A percentile compares a stretch with the other conserved stretches of the same genome.
Conservation (phyloP, 129 eudicot species). For the Pittosporum tobira region DNA sequence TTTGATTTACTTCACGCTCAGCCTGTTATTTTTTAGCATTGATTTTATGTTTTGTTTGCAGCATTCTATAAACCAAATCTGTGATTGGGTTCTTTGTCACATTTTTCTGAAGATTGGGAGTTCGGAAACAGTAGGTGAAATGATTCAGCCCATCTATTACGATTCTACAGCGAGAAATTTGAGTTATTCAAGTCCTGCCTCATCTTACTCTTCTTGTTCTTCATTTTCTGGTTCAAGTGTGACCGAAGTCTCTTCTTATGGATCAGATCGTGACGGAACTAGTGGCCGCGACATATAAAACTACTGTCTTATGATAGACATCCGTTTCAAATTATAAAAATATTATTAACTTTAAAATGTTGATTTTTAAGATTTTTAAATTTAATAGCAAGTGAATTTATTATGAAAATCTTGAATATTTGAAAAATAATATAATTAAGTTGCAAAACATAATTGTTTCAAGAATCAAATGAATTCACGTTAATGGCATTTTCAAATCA, state of each 20-base stretch:
- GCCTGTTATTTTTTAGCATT: neutral
- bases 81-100: conserved; percentile 73
- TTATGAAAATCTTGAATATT: too few species aligned
- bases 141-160: neutral
- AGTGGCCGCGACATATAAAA: neutral
- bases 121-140: conserved; percentile 17
- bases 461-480: too few species aligned
- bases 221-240: conserved; percentile 35
- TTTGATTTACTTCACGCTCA: neutral
- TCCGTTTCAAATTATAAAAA: too few species aligned
- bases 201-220: conserved; percentile 27
- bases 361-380: too few species aligned
- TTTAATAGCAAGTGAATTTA: too few species aligned
- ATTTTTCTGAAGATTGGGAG: conserved; percentile 40
- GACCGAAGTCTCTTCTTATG: conserved; percentile 34
- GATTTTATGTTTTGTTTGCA: conserved; percentile 14
- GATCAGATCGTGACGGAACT: conserved; percentile 20
- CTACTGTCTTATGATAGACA: too few species aligned
- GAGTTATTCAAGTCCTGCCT: conserved; percentile 1
- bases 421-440: too few species aligned
- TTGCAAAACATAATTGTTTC: too few species aligned
- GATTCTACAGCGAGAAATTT: conserved; percentile 8
- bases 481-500: too few species aligned
- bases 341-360: too few species aligned
- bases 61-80: conserved; percentile 41